Base-by-base conservation (phyloP, 2,329 filamentous ascomycete species). In the Microdochium nivale region DNA sequence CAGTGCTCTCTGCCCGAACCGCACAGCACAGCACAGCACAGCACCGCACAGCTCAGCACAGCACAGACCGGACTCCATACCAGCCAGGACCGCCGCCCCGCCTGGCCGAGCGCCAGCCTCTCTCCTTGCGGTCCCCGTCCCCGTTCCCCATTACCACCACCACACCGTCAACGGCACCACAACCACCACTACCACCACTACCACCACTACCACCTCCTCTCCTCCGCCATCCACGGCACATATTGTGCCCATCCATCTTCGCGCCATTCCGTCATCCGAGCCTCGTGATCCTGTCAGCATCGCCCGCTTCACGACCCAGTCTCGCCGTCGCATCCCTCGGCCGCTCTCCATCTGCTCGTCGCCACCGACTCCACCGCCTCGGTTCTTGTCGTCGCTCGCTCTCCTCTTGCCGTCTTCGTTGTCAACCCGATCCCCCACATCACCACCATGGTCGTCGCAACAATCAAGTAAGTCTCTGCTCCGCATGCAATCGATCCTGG, bases 361-460 rank as follows among this genome's bases (percentile, higher is more conserved):
- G 40, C 50, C 21, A 44, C 27, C 21, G 46, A 40, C 50, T 40
- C 40, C 50, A 51, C 35, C 43, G 40, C 40, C 51, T 48, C 48
- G 37, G 40, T 30, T 27, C 48, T 51, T 44, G 35, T 37, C 25
- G 47, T 37, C 35, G 49, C 44, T 37, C 35, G 49, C 44, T 46
- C 25, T 47, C 23, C 13, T 23, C 21, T 16, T 23, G 10, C 40
- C 19, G 40, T 19, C n/a, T 44, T 23, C 19, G 19, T 5, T 5
- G 14, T 23, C 40, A 19, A 44, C 7, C 3, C 40, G n/a, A 19
- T 44, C 40, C 40, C 40, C 40, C 40, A 44, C 40, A 44, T 24
- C 64, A 69, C 78, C 67, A 79, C 78, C 67, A 79, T 81, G 74
- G 78, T 81, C 63, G 78, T 81, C 70, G 78, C 79, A 74, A 83